Base-by-base conservation (phyloP, 257 asterid genomes). In the Scutellaria galericulata region DNA sequence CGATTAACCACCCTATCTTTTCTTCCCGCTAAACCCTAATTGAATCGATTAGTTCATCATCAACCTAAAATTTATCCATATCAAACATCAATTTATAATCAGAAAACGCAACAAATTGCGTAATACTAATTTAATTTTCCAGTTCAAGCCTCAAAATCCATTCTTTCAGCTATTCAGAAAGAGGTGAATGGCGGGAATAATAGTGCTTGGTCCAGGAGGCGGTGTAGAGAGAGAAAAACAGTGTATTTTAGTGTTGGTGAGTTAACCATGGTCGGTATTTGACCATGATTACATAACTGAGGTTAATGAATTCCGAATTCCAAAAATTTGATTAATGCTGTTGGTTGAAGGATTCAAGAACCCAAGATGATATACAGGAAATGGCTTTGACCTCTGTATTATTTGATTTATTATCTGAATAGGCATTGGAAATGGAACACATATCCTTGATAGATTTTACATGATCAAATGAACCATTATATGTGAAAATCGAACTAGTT, bases 171-270 rank as follows among this genome's bases (percentile, higher is more conserved):
- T 1, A 3, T 27, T 1, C 35, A 27, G 35, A 18, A 18, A 18
- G 74, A 10, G 4, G 14, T 6, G 46, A 57, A 63, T 73, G 78
- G 78, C 66, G 72, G 78, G 66, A 73, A 72, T 40, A 44, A 51
- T 20, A 53, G 63, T 13, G 66, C 57, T 4, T 18, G 24, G 54
- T 44, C 35, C 1, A 24, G 62, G 24, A 51, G 51, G 61, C 39
- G 13, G 56, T 0, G 1, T 12, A 9, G 42, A 22, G 12, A 45
- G 27, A 6, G 64, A 39, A n/a, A 7, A 68, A 27, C 8, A 22
- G 11, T 52, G 4, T 24, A 50, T 50, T 13, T 50, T 50, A 18
- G 40, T 5, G 41, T 9, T 41, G 13, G 31, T 5, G 2, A 11
- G 7, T 37, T 31, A 71, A 48, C 76, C 76, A 60, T 71, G 1